Evolutionary conservation across 2,329 filamentous ascomycete species (phyloP).

Genomic region (Furcasterigmium furcatum): DNA sequence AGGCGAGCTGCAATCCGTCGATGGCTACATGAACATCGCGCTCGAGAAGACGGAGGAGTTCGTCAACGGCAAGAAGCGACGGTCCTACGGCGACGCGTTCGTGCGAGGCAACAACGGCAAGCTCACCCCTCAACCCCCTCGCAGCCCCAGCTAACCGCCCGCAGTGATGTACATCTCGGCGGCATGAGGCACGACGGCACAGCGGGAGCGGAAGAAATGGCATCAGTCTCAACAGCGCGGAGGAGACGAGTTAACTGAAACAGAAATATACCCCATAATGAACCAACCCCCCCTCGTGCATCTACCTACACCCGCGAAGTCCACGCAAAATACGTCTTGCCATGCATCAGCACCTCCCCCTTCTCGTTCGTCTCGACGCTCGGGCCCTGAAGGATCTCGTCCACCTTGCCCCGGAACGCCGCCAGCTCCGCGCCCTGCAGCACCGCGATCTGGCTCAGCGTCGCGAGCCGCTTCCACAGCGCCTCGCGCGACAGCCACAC

Average conservation of each 20-base stretch:
- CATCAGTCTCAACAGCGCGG: no score
- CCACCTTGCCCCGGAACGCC: constrained; percentile 45
- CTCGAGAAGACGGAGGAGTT: constrained; percentile 93
- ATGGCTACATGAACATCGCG: constrained; percentile 99
- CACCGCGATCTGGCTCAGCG: constrained; percentile 65
- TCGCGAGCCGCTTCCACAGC: constrained; percentile 62
- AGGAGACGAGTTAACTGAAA: no score
- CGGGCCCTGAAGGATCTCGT: constrained; percentile 47
- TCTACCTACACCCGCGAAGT: constrained; percentile 41
- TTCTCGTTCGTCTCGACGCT: constrained; percentile 57
- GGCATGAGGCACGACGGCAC: constrained; percentile 17
- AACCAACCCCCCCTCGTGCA: neutral
- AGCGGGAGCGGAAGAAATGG: no score
- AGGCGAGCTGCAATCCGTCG: constrained; percentile 95
- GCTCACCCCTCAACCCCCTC: constrained; percentile 16
- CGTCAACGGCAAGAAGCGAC: constrained; percentile 77
- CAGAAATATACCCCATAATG: constrained; percentile 10
- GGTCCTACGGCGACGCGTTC: constrained; percentile 91
- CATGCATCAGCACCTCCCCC: constrained; percentile 63
- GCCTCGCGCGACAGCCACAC: constrained; percentile 55
- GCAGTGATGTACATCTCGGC: constrained; percentile 70
- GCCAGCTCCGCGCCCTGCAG: constrained; percentile 47
- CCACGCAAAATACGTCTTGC: constrained; percentile 62
- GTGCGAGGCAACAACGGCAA: constrained; percentile 93
- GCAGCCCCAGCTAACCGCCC: neutral